phyloP scores from a whole-genome alignment of 345 rosid species.

The Populus davidiana region DNA sequence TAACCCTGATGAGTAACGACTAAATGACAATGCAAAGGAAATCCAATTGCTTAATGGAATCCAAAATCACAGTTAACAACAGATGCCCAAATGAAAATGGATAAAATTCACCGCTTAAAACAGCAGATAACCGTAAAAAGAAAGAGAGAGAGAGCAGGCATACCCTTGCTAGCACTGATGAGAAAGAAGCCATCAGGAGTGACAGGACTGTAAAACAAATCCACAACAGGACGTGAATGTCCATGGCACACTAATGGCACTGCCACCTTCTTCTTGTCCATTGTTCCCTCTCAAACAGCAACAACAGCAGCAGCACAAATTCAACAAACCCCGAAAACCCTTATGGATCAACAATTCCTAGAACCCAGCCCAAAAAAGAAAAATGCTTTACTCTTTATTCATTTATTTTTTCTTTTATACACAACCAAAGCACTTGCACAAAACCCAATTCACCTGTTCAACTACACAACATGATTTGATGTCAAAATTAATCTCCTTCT shows the following conservation, averaged over 20 bases:
- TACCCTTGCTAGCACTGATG: conserved; percentile 85
- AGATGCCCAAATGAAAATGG: neutral
- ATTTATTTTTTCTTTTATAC: neutral
- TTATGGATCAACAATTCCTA: conserved; percentile 14
- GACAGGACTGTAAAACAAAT: conserved; percentile 66
- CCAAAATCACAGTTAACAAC: conserved; percentile 2
- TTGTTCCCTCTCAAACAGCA: conserved; percentile 3
- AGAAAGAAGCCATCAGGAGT: conserved; percentile 86
- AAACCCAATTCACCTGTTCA: conserved; percentile 7
- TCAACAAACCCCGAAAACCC: conserved; percentile 11
- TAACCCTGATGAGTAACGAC: neutral
- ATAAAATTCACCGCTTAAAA: neutral
- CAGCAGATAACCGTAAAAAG: neutral
- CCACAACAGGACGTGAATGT: conserved; percentile 84
- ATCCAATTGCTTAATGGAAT: conserved; percentile 8
- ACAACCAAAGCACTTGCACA: neutral
- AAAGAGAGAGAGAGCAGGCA: neutral
- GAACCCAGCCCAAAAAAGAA: neutral
- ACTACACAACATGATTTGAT: neutral
- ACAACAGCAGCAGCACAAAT: neutral
- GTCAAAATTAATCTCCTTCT: neutral
- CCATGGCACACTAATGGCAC: conserved; percentile 82
- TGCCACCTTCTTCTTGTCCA: conserved; percentile 53
- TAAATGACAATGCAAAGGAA: neutral
- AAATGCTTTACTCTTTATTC: neutral